phyloP scores from a whole-genome alignment of 192 early-diverging fungal species.

The Coemansia sp. region DNA sequence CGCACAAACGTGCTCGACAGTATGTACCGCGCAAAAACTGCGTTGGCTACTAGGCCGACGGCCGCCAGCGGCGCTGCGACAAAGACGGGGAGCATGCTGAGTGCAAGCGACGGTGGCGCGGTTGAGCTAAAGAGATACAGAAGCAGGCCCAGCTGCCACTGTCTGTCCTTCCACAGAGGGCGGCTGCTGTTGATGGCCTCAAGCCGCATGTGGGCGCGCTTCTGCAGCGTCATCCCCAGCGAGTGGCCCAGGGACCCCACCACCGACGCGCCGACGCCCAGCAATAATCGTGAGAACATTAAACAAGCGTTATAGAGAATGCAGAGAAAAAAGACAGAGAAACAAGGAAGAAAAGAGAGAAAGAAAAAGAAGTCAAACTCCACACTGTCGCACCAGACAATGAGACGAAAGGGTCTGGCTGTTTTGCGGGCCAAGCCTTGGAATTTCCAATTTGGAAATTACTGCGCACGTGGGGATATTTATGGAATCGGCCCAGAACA shows the following conservation, averaged over 20 bases:
- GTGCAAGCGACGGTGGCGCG: constrained; percentile 67
- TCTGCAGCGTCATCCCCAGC: constrained; percentile 72
- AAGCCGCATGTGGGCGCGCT: constrained; percentile 63
- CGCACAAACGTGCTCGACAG: constrained; percentile 62
- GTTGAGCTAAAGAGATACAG: constrained; percentile 69
- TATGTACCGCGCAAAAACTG: constrained; percentile 66
- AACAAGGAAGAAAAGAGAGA: background rate
- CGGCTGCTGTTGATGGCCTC: constrained; percentile 6
- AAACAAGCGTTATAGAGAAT: background rate
- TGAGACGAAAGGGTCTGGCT: background rate
- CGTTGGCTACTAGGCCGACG: constrained; percentile 73
- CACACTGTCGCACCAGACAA: background rate
- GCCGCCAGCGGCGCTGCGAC: constrained; percentile 76
- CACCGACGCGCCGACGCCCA: constrained; percentile 62
- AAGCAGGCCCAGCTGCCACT: constrained; percentile 68
- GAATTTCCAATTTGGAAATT: background rate
- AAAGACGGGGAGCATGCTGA: constrained; percentile 75
- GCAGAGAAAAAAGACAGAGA: background rate
- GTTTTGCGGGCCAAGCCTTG: background rate
- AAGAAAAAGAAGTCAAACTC: background rate
- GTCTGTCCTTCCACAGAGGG: constrained; percentile 44
- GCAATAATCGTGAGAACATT: constrained; percentile 37
- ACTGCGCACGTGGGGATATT: background rate
- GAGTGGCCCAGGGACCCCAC: constrained; percentile 70
- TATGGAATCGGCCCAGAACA: background rate